Evolutionary conservation across 2,329 filamentous ascomycete genomes (phyloP), one percentile per base, ranked within the genome.

Genomic region (Penicillium paneum): DNA sequence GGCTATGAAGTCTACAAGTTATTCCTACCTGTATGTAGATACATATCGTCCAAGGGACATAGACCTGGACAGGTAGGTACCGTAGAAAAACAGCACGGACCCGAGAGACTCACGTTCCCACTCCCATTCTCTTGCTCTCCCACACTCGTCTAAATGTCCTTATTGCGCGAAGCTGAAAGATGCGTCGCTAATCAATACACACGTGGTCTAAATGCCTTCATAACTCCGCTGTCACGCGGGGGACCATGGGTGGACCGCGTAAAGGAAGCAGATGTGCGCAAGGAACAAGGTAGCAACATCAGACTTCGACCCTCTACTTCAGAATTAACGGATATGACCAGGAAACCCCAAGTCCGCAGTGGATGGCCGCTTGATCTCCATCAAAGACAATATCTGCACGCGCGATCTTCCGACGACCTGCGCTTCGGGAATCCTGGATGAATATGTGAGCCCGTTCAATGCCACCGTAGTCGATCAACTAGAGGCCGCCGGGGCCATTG

Each of bases 381-480:
- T 91, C 49, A 92, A 92, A 68, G 89, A 92, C 74, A 92, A 91
- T 68, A 90, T 92, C 60, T 83, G 85, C 49, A 88, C 87, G 0
- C 70, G 68, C 19, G 75, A 80, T 32, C 73, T 83, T n/a, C 81
- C 83, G 1, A 96, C 92, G 24, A 95, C 92, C 74, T 96, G 91
- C 73, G 90, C 85, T 59, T 97, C 93, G 2, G 77, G 77, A 19
- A 88, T 91, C 51, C 82, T 97, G 38, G 69, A 79, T n/a, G 78
- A 78, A 57, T 90, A 92, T 72, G 76, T 72, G 34, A 91, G 88
- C 57, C 90, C 92, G 4, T 93, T 89, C 72, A 84, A 92, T 69
- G 91, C 93, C 17, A 93, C 90, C 8, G 86, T 97, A 17, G 84
- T 95, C 32, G 76, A 80, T 48, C 82, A 86, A 64, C 79, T 97